Conservation (phyloP, 2,329 filamentous ascomycete genomes). For the Colletotrichum siamense region DNA sequence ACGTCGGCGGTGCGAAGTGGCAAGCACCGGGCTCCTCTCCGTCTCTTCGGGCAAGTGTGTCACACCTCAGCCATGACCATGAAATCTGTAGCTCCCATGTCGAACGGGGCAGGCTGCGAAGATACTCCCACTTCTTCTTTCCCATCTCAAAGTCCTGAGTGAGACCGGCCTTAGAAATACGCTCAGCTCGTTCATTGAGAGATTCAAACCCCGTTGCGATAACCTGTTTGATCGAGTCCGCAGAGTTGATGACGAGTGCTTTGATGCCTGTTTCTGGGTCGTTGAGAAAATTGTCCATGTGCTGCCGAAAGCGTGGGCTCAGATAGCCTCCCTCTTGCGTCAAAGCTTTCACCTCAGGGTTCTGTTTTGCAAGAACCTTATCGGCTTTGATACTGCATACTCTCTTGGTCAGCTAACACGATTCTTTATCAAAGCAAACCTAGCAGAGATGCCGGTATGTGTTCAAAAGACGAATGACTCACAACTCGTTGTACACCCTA, state of each 20-base stretch:
- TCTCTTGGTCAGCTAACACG: too few species aligned
- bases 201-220: rapidly evolving
- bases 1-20: background rate
- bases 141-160: background rate
- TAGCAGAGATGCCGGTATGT: too few species aligned
- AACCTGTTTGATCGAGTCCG: rapidly evolving
- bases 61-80: background rate
- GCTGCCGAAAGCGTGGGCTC: rapidly evolving
- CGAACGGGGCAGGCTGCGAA: background rate
- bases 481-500: background rate
- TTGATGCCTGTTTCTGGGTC: rapidly evolving
- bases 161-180: background rate
- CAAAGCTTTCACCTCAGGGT: rapidly evolving
- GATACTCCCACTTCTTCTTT: background rate
- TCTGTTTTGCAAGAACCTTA: too few species aligned
- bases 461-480: too few species aligned
- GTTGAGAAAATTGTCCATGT: too few species aligned
- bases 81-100: background rate
- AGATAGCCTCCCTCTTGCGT: too few species aligned
- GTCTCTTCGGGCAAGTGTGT: background rate
- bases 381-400: too few species aligned
- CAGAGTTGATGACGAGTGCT: background rate
- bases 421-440: too few species aligned
- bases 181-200: background rate
- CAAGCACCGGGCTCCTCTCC: rapidly evolving